Evolutionary conservation across 2,329 filamentous ascomycete species (phyloP).

Genomic region (Cladosporium sp.): DNA sequence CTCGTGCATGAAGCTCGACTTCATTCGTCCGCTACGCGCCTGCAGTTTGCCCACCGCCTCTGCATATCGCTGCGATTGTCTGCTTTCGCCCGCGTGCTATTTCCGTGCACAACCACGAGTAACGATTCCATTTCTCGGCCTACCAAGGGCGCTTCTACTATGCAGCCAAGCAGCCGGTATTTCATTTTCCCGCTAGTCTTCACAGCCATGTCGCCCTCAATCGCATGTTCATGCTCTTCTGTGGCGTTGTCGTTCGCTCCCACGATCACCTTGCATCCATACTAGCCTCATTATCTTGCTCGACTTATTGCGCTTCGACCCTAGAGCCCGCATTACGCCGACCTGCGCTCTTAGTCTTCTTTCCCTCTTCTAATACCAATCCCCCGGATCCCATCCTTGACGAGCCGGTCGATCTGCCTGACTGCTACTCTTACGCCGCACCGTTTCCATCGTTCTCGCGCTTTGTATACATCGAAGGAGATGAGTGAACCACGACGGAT

Average conservation of each 20-base stretch:
- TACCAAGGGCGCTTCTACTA: slow-evolving; percentile 20
- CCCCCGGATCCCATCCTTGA: slow-evolving; percentile 10
- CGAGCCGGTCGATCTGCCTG: slow-evolving; percentile 18
- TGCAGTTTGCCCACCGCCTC: slow-evolving; percentile 15
- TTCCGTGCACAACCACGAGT: neutral
- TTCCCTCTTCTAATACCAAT: slow-evolving; percentile 18
- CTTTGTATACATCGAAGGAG: neutral
- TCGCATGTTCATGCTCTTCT: slow-evolving; percentile 17
- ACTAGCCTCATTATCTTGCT: slow-evolving; percentile 14
- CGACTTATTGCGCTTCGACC: neutral
- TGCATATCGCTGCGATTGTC: slow-evolving; percentile 9
- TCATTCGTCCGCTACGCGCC: slow-evolving; percentile 19
- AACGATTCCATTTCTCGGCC: slow-evolving; percentile 1
- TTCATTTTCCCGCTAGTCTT: slow-evolving; percentile 6
- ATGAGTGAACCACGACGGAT: slow-evolving; percentile 6
- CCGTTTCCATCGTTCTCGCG: neutral
- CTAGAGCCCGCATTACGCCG: slow-evolving; percentile 16
- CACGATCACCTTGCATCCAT: slow-evolving; percentile 13
- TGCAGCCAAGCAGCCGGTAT: slow-evolving; percentile 20
- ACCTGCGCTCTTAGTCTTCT: slow-evolving; percentile 15
- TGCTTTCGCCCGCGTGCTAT: slow-evolving; percentile 7
- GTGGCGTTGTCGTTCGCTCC: slow-evolving; percentile 15
- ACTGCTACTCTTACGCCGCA: slow-evolving; percentile 8
- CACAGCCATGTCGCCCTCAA: slow-evolving; percentile 20
- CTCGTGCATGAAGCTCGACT: slow-evolving; percentile 8